These are phyloP conservation scores for Lactarius vividus DNA, from an alignment of 768 basidiomycete genomes.

Conservation along the genomic window DNA sequence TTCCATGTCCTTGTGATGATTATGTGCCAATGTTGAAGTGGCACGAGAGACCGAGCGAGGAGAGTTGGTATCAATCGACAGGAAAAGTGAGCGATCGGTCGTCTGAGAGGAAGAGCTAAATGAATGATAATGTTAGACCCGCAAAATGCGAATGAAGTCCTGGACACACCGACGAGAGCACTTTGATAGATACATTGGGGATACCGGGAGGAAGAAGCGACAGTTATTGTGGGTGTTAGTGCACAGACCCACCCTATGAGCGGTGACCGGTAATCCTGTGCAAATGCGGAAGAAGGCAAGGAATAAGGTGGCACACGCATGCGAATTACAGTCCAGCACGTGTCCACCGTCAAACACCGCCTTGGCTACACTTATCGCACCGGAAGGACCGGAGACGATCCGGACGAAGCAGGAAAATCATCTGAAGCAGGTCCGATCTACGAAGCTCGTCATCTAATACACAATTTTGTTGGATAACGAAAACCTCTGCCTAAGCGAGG, in stretches of 20 bases:
- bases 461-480: not conserved
- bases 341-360: not conserved
- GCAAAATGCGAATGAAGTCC: not conserved
- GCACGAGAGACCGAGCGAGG: not conserved
- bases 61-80: not conserved
- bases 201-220: not conserved
- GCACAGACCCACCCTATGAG: not conserved
- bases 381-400: not conserved
- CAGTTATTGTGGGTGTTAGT: not conserved
- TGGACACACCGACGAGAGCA: not conserved
- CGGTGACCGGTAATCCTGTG: not conserved
- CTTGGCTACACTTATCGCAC: not conserved
- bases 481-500: too few species aligned
- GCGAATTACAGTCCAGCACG: not conserved
- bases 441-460: not conserved
- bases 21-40: not conserved
- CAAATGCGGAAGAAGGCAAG: conserved; percentile 3
- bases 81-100: not conserved
- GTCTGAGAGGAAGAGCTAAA: not conserved
- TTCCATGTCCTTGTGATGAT: not conserved
- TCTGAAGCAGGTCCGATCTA: not conserved
- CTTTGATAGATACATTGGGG: not conserved
- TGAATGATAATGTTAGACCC: not conserved
- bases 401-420: not conserved
- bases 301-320: not conserved